A percentile compares a stretch with the other conserved stretches of the same genome.
Evolutionary conservation across 169 alveolate species (phyloP).

Genomic region (Cryptosporidium ubiquitum): DNA sequence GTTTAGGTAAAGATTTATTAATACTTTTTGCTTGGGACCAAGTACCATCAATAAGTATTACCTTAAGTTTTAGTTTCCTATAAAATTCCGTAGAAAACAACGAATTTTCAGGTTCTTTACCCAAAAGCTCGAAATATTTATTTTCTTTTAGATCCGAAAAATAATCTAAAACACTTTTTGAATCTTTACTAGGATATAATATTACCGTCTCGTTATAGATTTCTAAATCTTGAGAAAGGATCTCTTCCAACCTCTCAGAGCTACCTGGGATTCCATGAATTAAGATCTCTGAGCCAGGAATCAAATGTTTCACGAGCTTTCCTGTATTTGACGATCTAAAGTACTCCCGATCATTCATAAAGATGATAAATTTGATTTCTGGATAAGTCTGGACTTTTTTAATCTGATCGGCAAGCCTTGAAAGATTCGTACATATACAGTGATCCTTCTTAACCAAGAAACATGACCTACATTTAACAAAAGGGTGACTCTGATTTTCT

Average conservation of each 20-base stretch:
- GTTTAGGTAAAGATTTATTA: constrained; percentile 25
- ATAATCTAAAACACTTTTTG: not conserved
- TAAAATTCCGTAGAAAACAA: not conserved
- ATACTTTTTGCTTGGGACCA: constrained; percentile 72
- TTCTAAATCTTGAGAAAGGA: not conserved
- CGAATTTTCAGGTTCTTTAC: not conserved
- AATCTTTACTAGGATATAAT: constrained; percentile 27
- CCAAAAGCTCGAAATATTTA: not conserved
- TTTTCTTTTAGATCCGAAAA: not conserved
- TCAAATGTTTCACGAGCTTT: constrained; percentile 15
- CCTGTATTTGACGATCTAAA: constrained; percentile 67
- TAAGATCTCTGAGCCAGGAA: constrained; percentile 39
- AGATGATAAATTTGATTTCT: constrained; percentile 17
- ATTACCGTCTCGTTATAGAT: constrained; percentile 9
- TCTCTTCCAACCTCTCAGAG: not conserved
- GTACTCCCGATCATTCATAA: constrained; percentile 50
- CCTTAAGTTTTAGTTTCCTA: constrained; percentile 6
- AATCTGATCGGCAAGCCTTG: not conserved
- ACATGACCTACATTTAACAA: constrained; percentile 32
- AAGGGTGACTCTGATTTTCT: not conserved
- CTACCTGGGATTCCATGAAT: constrained; percentile 41
- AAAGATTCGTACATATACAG: constrained; percentile 39
- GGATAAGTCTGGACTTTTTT: not conserved
- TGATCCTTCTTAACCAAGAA: constrained; percentile 42
- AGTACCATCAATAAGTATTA: constrained; percentile 57